These are phyloP conservation scores for Margaritispora aquatica DNA, from an alignment of 495 filamentous ascomycete species.

Conservation along the genomic window DNA sequence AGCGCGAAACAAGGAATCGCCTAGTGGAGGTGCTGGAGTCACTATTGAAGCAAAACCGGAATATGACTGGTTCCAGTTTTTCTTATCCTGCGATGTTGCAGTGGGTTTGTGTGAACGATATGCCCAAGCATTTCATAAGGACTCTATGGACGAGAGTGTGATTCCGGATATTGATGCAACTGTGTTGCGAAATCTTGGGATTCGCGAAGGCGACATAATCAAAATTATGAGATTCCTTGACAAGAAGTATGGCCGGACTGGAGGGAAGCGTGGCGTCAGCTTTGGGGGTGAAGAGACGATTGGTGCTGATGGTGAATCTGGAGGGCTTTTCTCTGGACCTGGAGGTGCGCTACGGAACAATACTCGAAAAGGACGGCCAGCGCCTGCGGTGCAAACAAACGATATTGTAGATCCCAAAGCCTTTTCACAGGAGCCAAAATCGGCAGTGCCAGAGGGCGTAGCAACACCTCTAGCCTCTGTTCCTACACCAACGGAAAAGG, in stretches of 20 bases:
- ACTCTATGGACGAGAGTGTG: conserved; percentile 92
- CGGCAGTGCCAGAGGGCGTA: conserved; percentile 37
- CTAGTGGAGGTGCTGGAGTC: conserved; percentile 29
- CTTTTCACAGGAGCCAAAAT: conserved; percentile 58
- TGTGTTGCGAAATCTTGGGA: conserved; percentile 74
- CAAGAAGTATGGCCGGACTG: conserved; percentile 63
- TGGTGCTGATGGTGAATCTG: conserved; percentile 43
- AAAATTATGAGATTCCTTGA: conserved; percentile 90
- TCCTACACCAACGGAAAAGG: conserved; percentile 35
- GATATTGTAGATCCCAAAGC: conserved; percentile 84
- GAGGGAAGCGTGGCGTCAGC: conserved; percentile 51
- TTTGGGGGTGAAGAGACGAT: conserved; percentile 53
- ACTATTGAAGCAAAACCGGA: conserved; percentile 55
- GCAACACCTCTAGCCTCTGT: conserved; percentile 35
- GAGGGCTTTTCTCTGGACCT: conserved; percentile 85
- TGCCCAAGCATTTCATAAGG: conserved; percentile 75
- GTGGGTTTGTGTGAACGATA: conserved; percentile 92
- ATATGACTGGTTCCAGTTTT: conserved; percentile 99
- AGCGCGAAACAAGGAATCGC: conserved; percentile 20
- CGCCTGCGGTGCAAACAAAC: conserved; percentile 74
- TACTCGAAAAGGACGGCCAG: conserved; percentile 85
- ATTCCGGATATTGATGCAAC: conserved; percentile 79
- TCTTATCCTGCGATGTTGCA: conserved; percentile 83
- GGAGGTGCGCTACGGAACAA: conserved; percentile 88
- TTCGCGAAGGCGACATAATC: conserved; percentile 94